Base-by-base conservation (phyloP, 148 eudicot species). In the Selenicereus undatus region DNA sequence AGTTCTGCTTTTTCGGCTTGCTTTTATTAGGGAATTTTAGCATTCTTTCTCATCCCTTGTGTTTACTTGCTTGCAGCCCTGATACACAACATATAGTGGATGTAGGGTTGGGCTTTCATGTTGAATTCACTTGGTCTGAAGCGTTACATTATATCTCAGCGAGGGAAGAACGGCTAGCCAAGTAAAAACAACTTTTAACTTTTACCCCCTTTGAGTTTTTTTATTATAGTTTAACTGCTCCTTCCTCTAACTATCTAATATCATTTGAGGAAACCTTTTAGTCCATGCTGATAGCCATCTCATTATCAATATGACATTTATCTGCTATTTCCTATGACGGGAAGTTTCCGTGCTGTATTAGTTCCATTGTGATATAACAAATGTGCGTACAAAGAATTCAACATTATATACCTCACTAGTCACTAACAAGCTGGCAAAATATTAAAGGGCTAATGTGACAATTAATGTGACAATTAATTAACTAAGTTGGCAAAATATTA, bases 71-170 rank as follows among this genome's bases (percentile, higher is more conserved):
- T 85, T 85, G 80, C 90, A 95, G 93, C 78, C 97, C 94, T 81
- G 94, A 95, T 79, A 92, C 97, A 76, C 85, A 88, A 39, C 93
- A 72, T 73, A 95, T 95, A 86, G 97, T 95, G 27, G 97, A 95
- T 81, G 85, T 93, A 83, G 97, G 98, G 74, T 91, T 91, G 74
- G 97, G 98, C 68, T 95, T 95, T 84, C 93, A 93, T 81, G 97
- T 93, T 62, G 97, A 95, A 85, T 91, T 95, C 86, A 91, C 96
- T 26, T 95, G 97, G 97, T 85, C 92, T 77, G 98, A 95, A 91
- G 98, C 98, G 81, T 68, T 95, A 76, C 84, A 78, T 8, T 91
- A 76, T 78, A 95, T 95, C 52, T 70, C 91, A 66, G 88, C 90
- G 18, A 91, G 93, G 83, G 98, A 93, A 86, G 94, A 91, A 83